These are phyloP conservation scores for Quillaja saponaria DNA, from an alignment of 306 rosid species.

Conservation along the genomic window DNA sequence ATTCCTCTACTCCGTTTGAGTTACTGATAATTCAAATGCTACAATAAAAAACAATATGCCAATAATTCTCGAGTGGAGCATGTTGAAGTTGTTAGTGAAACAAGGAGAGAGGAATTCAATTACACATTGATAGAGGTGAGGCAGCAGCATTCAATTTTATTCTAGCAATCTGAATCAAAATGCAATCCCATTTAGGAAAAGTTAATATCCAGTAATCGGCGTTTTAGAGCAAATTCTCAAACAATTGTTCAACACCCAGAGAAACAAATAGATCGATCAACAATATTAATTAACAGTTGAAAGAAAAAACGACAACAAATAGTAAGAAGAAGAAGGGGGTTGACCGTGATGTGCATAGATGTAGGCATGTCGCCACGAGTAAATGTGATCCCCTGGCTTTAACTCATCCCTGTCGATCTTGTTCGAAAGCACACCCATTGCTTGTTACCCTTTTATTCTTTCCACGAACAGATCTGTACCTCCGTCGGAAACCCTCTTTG, in stretches of 20 bases:
- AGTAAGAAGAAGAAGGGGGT: slow-evolving; percentile 15
- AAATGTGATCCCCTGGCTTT: slow-evolving; percentile 73
- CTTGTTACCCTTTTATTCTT: not conserved
- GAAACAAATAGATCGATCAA: not conserved
- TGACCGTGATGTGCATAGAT: slow-evolving; percentile 78
- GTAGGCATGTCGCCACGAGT: slow-evolving; percentile 76
- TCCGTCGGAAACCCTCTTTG: no score
- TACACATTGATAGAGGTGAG: no score
- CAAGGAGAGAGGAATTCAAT: no score
- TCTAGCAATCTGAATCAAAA: no score
- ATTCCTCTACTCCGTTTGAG: no score
- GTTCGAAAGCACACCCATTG: slow-evolving; percentile 68
- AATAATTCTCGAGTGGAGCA: no score
- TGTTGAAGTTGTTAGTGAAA: no score
- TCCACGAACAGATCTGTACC: no score
- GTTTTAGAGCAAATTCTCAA: not conserved
- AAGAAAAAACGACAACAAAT: not conserved
- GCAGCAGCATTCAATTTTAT: no score
- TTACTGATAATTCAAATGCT: no score
- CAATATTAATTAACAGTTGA: not conserved
- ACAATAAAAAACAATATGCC: no score
- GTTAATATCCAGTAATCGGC: not conserved
- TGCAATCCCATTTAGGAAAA: no score
- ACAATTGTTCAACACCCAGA: slow-evolving; percentile 14
- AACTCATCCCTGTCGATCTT: slow-evolving; percentile 47